phyloP scores from a whole-genome alignment of 176 grass and related monocot genomes.

The Musa beccarii region DNA sequence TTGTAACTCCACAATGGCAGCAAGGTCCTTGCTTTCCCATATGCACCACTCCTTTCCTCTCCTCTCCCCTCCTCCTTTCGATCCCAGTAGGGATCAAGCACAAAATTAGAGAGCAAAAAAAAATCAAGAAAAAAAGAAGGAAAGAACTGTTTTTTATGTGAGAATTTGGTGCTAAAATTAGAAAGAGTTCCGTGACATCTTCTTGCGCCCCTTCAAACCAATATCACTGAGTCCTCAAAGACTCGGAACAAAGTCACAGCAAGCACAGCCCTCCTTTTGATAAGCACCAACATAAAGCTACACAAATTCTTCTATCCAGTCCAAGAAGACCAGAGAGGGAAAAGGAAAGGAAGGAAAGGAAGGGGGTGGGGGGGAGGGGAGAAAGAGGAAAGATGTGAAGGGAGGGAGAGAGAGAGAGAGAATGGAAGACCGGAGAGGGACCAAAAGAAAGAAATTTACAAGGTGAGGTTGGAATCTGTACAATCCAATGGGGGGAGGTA shows the following conservation, averaged over 20 bases:
- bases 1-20: conserved; percentile 98
- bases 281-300: conserved; percentile 39
- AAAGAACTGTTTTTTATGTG: conserved; percentile 30
- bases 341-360: conserved; percentile 19
- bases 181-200: conserved; percentile 24
- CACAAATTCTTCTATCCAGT: conserved; percentile 40
- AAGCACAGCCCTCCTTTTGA: conserved; percentile 13
- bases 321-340: conserved; percentile 30
- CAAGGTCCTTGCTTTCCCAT: conserved; percentile 98
- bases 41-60: not conserved
- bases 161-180: conserved; percentile 33
- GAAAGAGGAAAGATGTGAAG: conserved; percentile 29
- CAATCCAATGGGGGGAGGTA: conserved; percentile 12
- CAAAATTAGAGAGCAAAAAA: conserved; percentile 1
- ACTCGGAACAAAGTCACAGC: conserved; percentile 10
- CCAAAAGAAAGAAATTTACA: conserved; percentile 40
- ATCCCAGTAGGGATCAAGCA: conserved; percentile 28
- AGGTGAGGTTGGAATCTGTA: conserved; percentile 26
- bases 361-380: too few species aligned
- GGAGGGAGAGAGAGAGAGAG: conserved; percentile 27
- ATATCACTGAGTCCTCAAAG: conserved; percentile 21
- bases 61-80: conserved; percentile 24
- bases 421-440: conserved; percentile 17
- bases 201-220: conserved; percentile 20
- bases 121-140: conserved; percentile 27